Percentiles rank a stretch among this genome's conserved stretches.
Conservation (phyloP, 1,284 basidiomycete genomes). For the Malassezia cuniculi region DNA sequence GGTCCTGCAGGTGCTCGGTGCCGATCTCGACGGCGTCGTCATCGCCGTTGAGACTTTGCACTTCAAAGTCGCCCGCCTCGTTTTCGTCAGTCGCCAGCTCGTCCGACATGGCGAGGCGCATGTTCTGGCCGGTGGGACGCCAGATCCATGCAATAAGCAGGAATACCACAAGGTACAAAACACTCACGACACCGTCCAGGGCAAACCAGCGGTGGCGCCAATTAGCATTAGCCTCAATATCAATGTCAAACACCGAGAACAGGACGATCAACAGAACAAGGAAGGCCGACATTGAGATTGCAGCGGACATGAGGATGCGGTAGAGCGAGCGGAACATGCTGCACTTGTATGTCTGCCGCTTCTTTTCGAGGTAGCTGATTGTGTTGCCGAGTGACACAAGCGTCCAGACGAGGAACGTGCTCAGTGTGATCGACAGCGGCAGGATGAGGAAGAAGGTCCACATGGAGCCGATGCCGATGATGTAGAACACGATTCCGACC, state of each 20-base stretch:
- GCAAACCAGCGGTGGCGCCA: slow-evolving; percentile 92
- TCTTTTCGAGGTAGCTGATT: slow-evolving; percentile 31
- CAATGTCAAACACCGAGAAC: background rate
- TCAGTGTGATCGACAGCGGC: slow-evolving; percentile 82
- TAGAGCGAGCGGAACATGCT: slow-evolving; percentile 55
- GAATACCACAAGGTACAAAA: slow-evolving; percentile 56
- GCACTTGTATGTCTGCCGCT: slow-evolving; percentile 39
- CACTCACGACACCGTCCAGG: slow-evolving; percentile 82
- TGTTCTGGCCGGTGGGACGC: slow-evolving; percentile 82
- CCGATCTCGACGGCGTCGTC: slow-evolving; percentile 9
- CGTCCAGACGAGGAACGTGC: slow-evolving; percentile 84
- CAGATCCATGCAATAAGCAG: slow-evolving; percentile 73
- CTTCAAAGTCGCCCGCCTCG: slow-evolving; percentile 63
- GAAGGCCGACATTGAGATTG: slow-evolving; percentile 55
- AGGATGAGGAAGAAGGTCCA: slow-evolving; percentile 54
- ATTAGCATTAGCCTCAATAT: background rate
- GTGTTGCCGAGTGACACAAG: slow-evolving; percentile 34
- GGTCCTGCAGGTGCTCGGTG: slow-evolving; percentile 6
- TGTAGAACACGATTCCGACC: slow-evolving; percentile 49
- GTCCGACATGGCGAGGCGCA: slow-evolving; percentile 50
- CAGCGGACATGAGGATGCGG: slow-evolving; percentile 70
- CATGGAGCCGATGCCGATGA: slow-evolving; percentile 55
- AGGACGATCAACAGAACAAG: slow-evolving; percentile 1
- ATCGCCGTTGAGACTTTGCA: slow-evolving; percentile 51
- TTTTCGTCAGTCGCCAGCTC: slow-evolving; percentile 62